Evolutionary conservation across 805 yeast species (phyloP), one percentile per base, ranked within the genome.

Genomic region (Debaryomyces tyrocola): DNA sequence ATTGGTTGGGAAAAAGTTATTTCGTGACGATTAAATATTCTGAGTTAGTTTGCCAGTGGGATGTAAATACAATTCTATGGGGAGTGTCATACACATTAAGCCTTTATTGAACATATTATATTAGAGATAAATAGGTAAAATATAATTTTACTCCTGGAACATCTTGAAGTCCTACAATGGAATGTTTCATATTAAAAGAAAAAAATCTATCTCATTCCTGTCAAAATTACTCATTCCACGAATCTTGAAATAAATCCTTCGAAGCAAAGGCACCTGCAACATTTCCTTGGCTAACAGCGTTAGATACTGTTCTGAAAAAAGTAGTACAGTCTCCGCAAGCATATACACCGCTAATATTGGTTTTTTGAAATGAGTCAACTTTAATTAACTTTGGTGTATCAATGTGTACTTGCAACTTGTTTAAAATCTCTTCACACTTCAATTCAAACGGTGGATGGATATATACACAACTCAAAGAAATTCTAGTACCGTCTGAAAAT

Each of bases 221-320:
- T 9, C 10, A 24, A 9, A 21, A 31, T 31, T 14, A 31, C 9
- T 31, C 34, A 31, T 43, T 18, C 47, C 47, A 44, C 4, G 20
- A 4, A 3, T 44, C 47, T 15, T 33, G 29, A 20, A 44, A 39
- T 12, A 44, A 24, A 20, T 36, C 37, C 18, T 44, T 31, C 14
- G 43, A 21, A 11, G 24, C 39, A 20, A 31, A 18, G 18, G 21
- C 34, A 15, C 31, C 39, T 15, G 48, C 45, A 4, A 37, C 4
- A 15, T 12, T 17, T 15, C 50, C 52, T 15, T 47, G 47, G 4
- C 29, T 50, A 1, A 54, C 55, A 4, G 63, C 45, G 14, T 9
- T 31, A 7, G 51, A 27, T 14, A 50, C 31, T 7, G 44, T 10
- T 31, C 53, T 45, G 18, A 41, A 14, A 11, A 34, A 10, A 1